Conservation (phyloP, 495 filamentous ascomycete genomes). For the Pseudevernia furfuracea region DNA sequence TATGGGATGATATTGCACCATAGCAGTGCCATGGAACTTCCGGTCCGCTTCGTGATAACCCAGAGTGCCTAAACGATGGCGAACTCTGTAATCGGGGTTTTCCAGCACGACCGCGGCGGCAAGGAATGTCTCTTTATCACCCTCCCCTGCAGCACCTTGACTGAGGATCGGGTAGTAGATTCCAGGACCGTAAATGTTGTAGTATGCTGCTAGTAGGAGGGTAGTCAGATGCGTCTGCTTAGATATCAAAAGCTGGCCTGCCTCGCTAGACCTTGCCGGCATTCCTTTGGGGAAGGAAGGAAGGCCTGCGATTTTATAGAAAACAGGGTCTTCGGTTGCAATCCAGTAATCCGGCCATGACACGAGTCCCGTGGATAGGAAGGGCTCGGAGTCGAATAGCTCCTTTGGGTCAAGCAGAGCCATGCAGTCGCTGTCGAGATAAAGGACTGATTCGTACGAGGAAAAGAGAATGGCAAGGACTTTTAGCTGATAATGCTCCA, state of each 20-base stretch:
- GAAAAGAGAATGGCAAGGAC: conserved; percentile 53
- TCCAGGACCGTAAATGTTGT: conserved; percentile 54
- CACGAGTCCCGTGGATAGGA: conserved; percentile 45
- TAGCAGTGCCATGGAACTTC: conserved; percentile 34
- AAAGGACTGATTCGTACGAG: conserved; percentile 53
- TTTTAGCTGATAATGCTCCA: conserved; percentile 51
- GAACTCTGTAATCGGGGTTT: conserved; percentile 45
- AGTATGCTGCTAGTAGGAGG: conserved; percentile 53
- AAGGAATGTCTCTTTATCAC: conserved; percentile 61
- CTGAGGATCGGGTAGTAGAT: conserved; percentile 52
- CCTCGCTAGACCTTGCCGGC: conserved; percentile 43
- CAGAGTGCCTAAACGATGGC: conserved; percentile 37
- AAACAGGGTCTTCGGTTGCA: conserved; percentile 44
- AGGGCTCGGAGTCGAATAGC: conserved; percentile 46
- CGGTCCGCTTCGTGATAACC: conserved; percentile 30
- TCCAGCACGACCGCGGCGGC: conserved; percentile 46
- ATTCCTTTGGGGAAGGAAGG: conserved; percentile 36
- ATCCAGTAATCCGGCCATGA: conserved; percentile 54
- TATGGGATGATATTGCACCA: conserved; percentile 43
- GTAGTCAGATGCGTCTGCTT: conserved; percentile 47
- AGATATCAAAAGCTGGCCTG: conserved; percentile 50
- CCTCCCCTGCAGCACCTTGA: conserved; percentile 51
- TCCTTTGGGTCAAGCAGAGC: conserved; percentile 45
- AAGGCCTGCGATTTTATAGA: conserved; percentile 45
- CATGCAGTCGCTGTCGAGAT: conserved; percentile 55